Conservation (phyloP, 2,329 filamentous ascomycete genomes). For the Mycocentrospora acerina region DNA sequence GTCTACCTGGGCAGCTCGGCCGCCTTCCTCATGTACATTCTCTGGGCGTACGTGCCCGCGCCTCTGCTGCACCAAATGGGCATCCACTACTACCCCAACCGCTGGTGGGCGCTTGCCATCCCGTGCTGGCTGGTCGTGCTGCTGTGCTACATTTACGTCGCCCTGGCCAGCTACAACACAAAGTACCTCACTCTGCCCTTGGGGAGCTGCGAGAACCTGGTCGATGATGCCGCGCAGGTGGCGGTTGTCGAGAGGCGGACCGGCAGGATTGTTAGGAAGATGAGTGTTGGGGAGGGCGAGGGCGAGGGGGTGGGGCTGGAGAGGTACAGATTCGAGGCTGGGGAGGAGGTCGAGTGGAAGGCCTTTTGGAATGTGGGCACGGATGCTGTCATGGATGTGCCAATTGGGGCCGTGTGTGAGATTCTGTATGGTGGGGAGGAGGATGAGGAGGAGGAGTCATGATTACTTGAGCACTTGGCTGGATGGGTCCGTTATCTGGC, state of each 20-base stretch:
- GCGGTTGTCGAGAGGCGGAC: conserved; percentile 72
- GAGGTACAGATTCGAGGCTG: conserved; percentile 42
- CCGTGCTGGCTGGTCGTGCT: conserved; percentile 87
- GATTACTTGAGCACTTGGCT: not conserved
- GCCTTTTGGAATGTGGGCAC: conserved; percentile 88
- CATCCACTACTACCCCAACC: conserved; percentile 94
- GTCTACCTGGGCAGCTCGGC: conserved; percentile 87
- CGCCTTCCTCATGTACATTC: conserved; percentile 70
- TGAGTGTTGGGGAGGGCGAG: conserved; percentile 23
- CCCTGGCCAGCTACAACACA: conserved; percentile 86
- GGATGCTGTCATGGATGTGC: conserved; percentile 96
- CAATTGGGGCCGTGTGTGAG: conserved; percentile 91
- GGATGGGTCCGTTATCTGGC: too few relatives aligned
- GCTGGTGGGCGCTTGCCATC: conserved; percentile 95
- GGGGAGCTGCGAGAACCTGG: conserved; percentile 79
- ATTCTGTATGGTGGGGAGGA: conserved; percentile 73
- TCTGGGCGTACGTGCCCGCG: conserved; percentile 89
- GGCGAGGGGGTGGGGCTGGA: conserved; percentile 23
- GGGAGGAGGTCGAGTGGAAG: conserved; percentile 67
- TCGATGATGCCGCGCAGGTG: conserved; percentile 85
- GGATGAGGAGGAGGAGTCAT: not conserved
- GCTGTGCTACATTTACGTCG: conserved; percentile 90
- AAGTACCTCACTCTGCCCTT: conserved; percentile 83
- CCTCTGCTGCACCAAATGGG: conserved; percentile 90
- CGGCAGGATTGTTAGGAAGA: conserved; percentile 55